Evolutionary conservation across 2,329 filamentous ascomycete species (phyloP), one percentile per base, ranked within the genome.

Genomic region (Phoma sp.): DNA sequence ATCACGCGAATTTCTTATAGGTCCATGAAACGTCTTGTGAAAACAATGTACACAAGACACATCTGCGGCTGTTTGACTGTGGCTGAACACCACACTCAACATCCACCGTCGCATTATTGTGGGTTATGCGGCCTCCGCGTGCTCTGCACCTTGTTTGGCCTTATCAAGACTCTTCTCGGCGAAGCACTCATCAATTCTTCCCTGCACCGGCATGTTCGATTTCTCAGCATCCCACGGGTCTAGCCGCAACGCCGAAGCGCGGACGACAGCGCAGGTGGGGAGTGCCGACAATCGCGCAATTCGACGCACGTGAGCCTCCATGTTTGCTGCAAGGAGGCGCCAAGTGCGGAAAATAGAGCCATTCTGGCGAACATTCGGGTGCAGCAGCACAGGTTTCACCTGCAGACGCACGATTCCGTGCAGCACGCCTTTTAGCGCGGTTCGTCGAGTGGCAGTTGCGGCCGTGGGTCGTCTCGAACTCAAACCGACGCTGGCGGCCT

Each of bases 331-430:
- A 34, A 36, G 34, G n/a, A 20, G 17, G 11, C 4, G 45, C 51
- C 51, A 39, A 54, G 45, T 34, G 38, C 54, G 34, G 57, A 28
- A 52, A 38, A 46, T 29, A 47, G 30, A 45, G 12, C 53, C 29
- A 43, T 30, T 26, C 38, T 57, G 53, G 56, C 57, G 47, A 55
- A 43, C 30, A 39, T 37, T 54, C 46, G 46, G 51, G 49, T 23
- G 45, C 51, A 54, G 45, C 46, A 60, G 54, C n/a, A n/a, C n/a
- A 53, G 36, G 59, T 62, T 61, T 64, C 59, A 60, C 52, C 53
- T 65, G 64, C 64, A 66, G 59, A 53, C 47, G 58, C 56, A 54
- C 45, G 51, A 58, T 55, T 57, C 53, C 57, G 48, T 61, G 60
- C 61, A 63, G 18, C 14, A 48, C 34, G 5, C 30, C 32, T 45